Evolutionary conservation across 2,329 filamentous ascomycete genomes (phyloP), one percentile per base, ranked within the genome.

Genomic region (Fusarium avenaceum): DNA sequence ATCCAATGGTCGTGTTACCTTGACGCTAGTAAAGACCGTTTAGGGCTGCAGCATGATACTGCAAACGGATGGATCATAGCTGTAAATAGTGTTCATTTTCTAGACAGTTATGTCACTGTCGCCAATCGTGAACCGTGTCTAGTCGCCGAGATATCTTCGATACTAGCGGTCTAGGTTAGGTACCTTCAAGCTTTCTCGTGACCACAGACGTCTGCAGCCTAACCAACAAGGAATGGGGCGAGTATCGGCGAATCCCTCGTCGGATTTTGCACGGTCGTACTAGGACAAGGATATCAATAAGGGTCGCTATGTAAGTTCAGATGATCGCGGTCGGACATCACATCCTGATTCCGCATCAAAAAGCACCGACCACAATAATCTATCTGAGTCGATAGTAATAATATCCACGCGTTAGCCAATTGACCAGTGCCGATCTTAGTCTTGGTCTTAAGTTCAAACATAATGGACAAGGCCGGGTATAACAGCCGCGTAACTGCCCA

Each of bases 131-230:
- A 45, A 45, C 14, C 20, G 26, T 28, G 14, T 44, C 45, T 67
- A 73, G 57, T 73, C 71, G 69, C 71, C 57, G 20, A 14, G 51
- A 53, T 24, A 39, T 24, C 32, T 54, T 64, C 47, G 35, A 22
- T 32, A 33, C 44, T 45, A 53, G 22, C 28, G 43, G n/a, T 49
- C 57, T 26, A 48, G 26, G 43, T 58, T 42, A 38, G 46, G 35
- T 40, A 30, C n/a, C 13, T 44, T 39, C 28, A 30, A 46, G 45
- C 40, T 59, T 48, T 63, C 66, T 70, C 57, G 66, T 67, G 66
- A 67, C 53, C 39, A 56, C 20, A 35, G 57, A 38, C 28, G 43
- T 43, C 50, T 69, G 62, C 62, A 55, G 40, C 38, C 46, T 22
- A 24, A 45, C 48, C 35, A 69, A 62, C 40, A 53, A 4, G 35